A percentile compares a stretch with the other conserved stretches of the same genome.
Evolutionary conservation across 2,329 filamentous ascomycete species (phyloP).

Genomic region (Neopestalotiopsis rosae): DNA sequence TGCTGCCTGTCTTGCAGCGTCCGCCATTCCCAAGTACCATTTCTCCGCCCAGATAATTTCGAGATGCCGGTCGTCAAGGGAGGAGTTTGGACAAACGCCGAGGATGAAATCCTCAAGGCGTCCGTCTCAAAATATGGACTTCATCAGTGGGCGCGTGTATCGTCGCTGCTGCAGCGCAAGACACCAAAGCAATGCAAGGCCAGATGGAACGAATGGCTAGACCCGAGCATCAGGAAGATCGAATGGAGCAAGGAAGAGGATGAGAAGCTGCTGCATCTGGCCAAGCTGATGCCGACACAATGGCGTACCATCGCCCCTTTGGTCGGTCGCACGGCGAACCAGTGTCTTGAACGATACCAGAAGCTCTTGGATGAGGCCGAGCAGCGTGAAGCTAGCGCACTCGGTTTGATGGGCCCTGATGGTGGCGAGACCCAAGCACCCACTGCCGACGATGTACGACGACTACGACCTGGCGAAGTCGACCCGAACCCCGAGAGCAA

Average conservation of each 20-base stretch:
- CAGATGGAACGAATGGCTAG: constrained; percentile 97
- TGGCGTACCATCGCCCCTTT: constrained; percentile 98
- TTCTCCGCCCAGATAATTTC: neutral
- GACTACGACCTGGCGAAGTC: constrained; percentile 87
- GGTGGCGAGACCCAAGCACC: constrained; percentile 88
- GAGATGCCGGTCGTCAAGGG: constrained; percentile 76
- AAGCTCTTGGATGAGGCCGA: constrained; percentile 96
- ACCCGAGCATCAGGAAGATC: constrained; percentile 96
- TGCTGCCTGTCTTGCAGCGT: constrained; percentile 5
- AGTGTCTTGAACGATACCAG: constrained; percentile 96
- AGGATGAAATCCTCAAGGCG: constrained; percentile 97
- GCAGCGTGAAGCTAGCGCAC: constrained; percentile 78
- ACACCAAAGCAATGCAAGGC: constrained; percentile 99
- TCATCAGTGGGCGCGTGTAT: constrained; percentile 98
- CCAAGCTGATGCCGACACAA: constrained; percentile 98
- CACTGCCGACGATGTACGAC: constrained; percentile 89
- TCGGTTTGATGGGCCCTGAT: constrained; percentile 84
- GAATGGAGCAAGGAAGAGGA: constrained; percentile 99
- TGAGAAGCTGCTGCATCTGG: constrained; percentile 93
- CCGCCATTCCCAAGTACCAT: neutral
- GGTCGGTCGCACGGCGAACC: constrained; percentile 93
- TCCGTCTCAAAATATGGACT: constrained; percentile 93
- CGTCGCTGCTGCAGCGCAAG: constrained; percentile 94
- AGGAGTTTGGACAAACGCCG: constrained; percentile 72
- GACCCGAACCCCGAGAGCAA: constrained; percentile 98